Conservation (phyloP, 208 protist genomes). For the Trypanosoma grayi region DNA sequence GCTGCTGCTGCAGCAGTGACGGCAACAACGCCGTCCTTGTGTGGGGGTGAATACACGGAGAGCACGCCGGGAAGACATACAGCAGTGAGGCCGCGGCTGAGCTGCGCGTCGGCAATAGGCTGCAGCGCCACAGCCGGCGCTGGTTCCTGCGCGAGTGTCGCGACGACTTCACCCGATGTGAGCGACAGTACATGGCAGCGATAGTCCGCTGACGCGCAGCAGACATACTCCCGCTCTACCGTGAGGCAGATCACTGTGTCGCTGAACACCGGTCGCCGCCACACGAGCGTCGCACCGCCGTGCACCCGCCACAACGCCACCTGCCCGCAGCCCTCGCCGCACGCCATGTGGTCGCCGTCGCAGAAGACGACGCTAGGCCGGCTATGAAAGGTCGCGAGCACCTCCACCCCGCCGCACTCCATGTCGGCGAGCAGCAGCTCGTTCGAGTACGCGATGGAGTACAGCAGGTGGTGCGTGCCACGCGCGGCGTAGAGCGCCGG, state of each 20-base stretch:
- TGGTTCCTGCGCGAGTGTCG: conserved; percentile 33
- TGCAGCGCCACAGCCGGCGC: conserved; percentile 35
- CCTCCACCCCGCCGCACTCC: conserved; percentile 37
- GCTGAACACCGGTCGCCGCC: conserved; percentile 43
- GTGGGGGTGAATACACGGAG: conserved; percentile 28
- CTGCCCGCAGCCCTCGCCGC: conserved; percentile 71
- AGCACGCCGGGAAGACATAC: conserved; percentile 37
- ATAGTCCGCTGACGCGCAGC: conserved; percentile 68
- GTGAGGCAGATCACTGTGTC: conserved; percentile 53
- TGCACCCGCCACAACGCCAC: conserved; percentile 63
- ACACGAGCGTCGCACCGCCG: conserved; percentile 32
- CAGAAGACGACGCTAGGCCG: conserved; percentile 65
- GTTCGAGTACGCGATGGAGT: conserved; percentile 82
- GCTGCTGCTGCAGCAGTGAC: too few relatives aligned
- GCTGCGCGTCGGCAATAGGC: conserved; percentile 13
- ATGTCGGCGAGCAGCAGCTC: conserved; percentile 77
- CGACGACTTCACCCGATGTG: conserved; percentile 38
- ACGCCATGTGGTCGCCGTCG: conserved; percentile 73
- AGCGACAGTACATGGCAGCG: conserved; percentile 43
- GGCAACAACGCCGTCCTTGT: neutral
- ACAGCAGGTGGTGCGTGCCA: conserved; percentile 45
- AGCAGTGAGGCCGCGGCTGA: conserved; percentile 18
- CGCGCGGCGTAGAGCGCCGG: conserved; percentile 37
- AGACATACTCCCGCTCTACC: conserved; percentile 40
- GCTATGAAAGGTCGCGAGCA: conserved; percentile 49